phyloP scores from a whole-genome alignment of 176 grass and related monocot species.

The Avena eriantha region DNA sequence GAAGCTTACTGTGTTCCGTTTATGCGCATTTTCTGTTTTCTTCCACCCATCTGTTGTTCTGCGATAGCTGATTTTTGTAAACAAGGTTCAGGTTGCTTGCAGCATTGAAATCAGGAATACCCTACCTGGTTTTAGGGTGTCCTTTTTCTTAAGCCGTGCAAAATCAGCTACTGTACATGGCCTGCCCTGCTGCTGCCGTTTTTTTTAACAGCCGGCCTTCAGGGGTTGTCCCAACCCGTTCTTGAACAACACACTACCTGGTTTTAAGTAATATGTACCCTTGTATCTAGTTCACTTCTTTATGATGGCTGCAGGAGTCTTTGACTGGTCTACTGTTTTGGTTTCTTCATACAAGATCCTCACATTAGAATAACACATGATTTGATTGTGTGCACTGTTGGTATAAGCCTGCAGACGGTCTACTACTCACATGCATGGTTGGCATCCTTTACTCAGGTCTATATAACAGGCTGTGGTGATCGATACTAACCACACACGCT shows the following conservation, averaged over 20 bases:
- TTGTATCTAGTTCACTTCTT: background rate
- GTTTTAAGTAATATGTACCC: slow-evolving; percentile 26
- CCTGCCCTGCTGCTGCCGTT: background rate
- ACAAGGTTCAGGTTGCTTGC: slow-evolving; percentile 1
- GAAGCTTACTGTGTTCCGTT: background rate
- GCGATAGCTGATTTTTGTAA: background rate
- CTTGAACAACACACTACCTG: background rate
- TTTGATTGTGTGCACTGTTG: background rate
- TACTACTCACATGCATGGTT: slow-evolving; percentile 24
- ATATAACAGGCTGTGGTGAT: slow-evolving; percentile 41
- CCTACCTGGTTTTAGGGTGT: background rate
- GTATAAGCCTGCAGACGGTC: background rate
- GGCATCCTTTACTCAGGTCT: slow-evolving; percentile 27
- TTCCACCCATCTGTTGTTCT: slow-evolving; percentile 10
- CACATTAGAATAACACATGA: background rate
- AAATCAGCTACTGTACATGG: slow-evolving; percentile 12
- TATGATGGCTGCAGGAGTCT: slow-evolving; percentile 17
- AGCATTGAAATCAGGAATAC: background rate
- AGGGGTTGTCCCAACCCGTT: background rate
- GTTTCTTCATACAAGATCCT: slow-evolving; percentile 19
- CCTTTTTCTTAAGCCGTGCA: background rate
- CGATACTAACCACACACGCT: background rate
- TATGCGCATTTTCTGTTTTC: background rate
- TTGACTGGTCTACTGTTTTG: slow-evolving; percentile 5
- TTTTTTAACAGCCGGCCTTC: background rate